phyloP scores from a whole-genome alignment of 31 red algal species.

The Pterothamnion heteromorphum region DNA sequence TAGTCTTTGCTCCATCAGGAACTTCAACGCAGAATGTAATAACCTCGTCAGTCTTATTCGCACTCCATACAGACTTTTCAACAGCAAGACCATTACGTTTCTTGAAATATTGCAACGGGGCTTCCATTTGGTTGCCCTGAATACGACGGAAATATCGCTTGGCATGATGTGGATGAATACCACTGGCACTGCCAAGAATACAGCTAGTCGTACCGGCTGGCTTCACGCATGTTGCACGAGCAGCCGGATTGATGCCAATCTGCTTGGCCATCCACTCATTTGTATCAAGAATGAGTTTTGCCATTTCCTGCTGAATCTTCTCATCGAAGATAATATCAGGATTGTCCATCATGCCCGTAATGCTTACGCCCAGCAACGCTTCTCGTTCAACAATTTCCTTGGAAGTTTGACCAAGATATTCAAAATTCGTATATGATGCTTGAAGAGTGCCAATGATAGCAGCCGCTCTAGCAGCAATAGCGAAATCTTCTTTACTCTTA shows the following conservation, averaged over 20 bases:
- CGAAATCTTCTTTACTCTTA: neutral
- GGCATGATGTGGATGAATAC: neutral
- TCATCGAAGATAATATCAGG: neutral
- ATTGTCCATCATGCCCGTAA: neutral
- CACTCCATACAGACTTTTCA: neutral
- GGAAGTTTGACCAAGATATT: neutral
- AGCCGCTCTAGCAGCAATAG: neutral
- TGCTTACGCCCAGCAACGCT: neutral
- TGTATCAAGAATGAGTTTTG: neutral
- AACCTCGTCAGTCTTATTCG: neutral
- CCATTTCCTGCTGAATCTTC: neutral
- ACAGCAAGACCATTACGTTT: neutral
- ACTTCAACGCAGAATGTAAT: neutral
- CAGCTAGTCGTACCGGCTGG: neutral
- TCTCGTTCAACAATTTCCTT: neutral
- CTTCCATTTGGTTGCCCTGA: neutral
- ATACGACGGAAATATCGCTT: neutral
- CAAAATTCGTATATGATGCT: neutral
- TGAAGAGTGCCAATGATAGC: neutral
- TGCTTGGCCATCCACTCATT: neutral
- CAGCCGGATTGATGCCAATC: neutral
- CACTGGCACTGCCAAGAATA: neutral
- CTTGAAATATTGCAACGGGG: neutral
- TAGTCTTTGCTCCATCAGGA: neutral
- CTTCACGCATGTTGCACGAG: neutral